These are phyloP conservation scores for Pseudopyrenochaeta lycopersici DNA, from an alignment of 2,329 filamentous ascomycete genomes.

Conservation along the genomic window DNA sequence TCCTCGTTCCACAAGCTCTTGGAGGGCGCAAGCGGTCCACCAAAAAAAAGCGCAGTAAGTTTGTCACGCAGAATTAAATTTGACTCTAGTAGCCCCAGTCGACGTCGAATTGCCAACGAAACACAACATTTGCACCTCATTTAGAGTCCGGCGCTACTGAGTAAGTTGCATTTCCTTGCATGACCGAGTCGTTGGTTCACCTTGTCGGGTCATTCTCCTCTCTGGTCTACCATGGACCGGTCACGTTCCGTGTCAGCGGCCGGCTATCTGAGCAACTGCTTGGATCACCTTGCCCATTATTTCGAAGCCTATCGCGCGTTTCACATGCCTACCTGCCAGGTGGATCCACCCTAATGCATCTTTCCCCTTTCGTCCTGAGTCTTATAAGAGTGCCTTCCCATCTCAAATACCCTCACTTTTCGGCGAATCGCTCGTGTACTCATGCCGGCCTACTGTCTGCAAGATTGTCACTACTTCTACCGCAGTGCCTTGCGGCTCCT, in stretches of 20 bases:
- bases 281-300: slow-evolving; percentile 38
- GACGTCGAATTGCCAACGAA: slow-evolving; percentile 8
- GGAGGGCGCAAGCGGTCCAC: slow-evolving; percentile 13
- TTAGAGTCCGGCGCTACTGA: slow-evolving; percentile 31
- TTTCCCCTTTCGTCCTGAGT: slow-evolving; percentile 45
- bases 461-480: slow-evolving; percentile 94
- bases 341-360: slow-evolving; percentile 27
- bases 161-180: slow-evolving; percentile 41
- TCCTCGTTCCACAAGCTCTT: slow-evolving; percentile 23
- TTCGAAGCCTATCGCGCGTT: slow-evolving; percentile 38
- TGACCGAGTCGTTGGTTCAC: slow-evolving; percentile 22
- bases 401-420: slow-evolving; percentile 20
- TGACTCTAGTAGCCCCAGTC: slow-evolving; percentile 35
- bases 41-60: slow-evolving; percentile 34
- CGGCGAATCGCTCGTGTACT: slow-evolving; percentile 30
- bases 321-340: slow-evolving; percentile 43
- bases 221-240: slow-evolving; percentile 33
- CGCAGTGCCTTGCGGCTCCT: slow-evolving; percentile 87
- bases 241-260: slow-evolving; percentile 45
- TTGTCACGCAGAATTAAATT: slow-evolving; percentile 22
- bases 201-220: slow-evolving; percentile 36
- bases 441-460: slow-evolving; percentile 83
- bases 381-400: slow-evolving; percentile 39
- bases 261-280: slow-evolving; percentile 31
- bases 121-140: slow-evolving; percentile 19